Base-by-base conservation (phyloP, 2,329 filamentous ascomycete genomes). In the Bipolaris oryzae region DNA sequence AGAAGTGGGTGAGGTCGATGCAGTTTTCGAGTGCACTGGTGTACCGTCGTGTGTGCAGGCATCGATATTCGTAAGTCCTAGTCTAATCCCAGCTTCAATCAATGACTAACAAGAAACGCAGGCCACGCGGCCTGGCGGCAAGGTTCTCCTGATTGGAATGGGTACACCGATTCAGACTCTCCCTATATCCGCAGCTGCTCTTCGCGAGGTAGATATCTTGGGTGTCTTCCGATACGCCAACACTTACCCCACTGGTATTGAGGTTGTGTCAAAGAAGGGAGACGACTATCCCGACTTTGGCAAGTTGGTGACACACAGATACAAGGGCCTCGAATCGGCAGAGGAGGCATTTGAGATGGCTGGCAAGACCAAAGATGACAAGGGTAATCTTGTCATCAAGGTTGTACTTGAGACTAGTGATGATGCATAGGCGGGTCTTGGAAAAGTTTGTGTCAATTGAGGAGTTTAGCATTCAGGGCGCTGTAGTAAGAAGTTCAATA, bases 161-260 rank as follows among this genome's bases (percentile, higher is more conserved):
- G 90, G 90, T 35, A 89, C 85, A 5, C 89, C 89, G 0, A 84
- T 91, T 50, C 89, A 92, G 73, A 91, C 88, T 0, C 80, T 92
- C 1, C 89, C 89, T 1, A 79, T 93, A 43, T 89, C 87, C 7
- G 87, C 88, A 5, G 89, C 89, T 3, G 88, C 89, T 37, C 79
- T 91, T 25, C 84, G 89, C 35, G 90, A 93, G 76, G 87, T 92
- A 41, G 89, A 92, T 70, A 88, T 92, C 31, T 77, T 91, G n/a
- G 89, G 89, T 33, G 87, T 91, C 28, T 92, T 92, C 77, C 83
- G 89, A 45, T 92, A 92, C 66, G 88, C 88, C 18, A 90, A 91
- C 74, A 90, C 89, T 0, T 92, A 92, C 69, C 81, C 85, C 4
- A 87, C 85, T 0, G 89, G 88, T n/a, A 88, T 92, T 57, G 81